Base-by-base conservation (phyloP, 1,284 basidiomycete species). In the Irpex lacteus region DNA sequence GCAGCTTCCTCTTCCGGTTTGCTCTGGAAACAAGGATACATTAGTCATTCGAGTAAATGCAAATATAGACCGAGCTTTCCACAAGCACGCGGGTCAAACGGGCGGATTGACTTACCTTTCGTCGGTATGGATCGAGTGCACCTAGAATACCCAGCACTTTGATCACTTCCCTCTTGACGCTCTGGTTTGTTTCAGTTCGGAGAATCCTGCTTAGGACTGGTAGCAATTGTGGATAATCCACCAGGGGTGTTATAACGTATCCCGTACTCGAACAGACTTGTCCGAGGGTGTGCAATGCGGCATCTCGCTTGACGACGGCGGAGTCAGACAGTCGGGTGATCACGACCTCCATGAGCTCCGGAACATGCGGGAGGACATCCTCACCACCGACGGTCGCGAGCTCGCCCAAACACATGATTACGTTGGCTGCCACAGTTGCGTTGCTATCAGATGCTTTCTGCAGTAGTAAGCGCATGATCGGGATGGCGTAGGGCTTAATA, bases 401-500 rank as follows among this genome's bases (percentile, higher is more conserved):
- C 77, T 99, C 97, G 40, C 98, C 98, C 0, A 99, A 85, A 73
- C 96, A 98, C 82, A 93, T 92, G 60, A 99, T 83, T 63, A 98
- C 94, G 66, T 96, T 91, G 0, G 97, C 94, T 0, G 96, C 94
- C 8, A 99, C 96, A 1, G 91, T 89, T 0, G 95, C 86, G 65
- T 95, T 96, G 6, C 81, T 77, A 70, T 97, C 96, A 65, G 90
- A 89, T 1, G 96, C 94, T 72, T 96, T 96, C 32, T 89, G 89
- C 8, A 99, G 83, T 4, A 99, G 86, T 1, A 97, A 96, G 40
- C 91, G 89, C 11, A 99, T 85, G 83, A 99, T 98, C 0, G 97
- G 95, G n/a, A 97, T 84, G 0, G 96, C 95, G 75, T 99, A 99
- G 13, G 96, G 95, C 74, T 96, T 97, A 78, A 99, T 98, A 7